phyloP scores from a whole-genome alignment of 2,329 filamentous ascomycete genomes.

The Colletotrichum higginsianum region DNA sequence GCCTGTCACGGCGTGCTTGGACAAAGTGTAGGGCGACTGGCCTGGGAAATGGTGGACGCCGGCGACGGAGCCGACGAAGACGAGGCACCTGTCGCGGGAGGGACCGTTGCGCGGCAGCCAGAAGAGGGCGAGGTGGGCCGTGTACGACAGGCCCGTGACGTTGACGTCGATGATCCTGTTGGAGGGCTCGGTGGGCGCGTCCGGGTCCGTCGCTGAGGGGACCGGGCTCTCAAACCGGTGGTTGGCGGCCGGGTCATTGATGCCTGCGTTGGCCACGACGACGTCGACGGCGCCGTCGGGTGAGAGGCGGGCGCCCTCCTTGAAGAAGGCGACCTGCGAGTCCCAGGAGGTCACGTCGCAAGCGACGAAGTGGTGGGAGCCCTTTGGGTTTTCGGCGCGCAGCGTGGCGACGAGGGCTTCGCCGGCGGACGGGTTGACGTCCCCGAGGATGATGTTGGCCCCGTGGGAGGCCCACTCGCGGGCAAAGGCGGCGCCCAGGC shows the following conservation, averaged over 20 bases:
- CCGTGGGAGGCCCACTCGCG: slow-evolving; percentile 68
- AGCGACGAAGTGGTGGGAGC: slow-evolving; percentile 63
- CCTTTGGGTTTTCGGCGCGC: slow-evolving; percentile 54
- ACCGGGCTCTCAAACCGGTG: slow-evolving; percentile 63
- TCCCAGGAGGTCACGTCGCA: slow-evolving; percentile 78
- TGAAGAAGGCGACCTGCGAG: slow-evolving; percentile 75
- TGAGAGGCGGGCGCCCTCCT: slow-evolving; percentile 67
- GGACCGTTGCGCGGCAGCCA: slow-evolving; percentile 65
- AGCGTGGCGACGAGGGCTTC: slow-evolving; percentile 69
- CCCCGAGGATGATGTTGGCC: slow-evolving; percentile 74
- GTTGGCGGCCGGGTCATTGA: slow-evolving; percentile 56
- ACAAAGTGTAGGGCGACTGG: slow-evolving; percentile 69
- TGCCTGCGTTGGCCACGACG: slow-evolving; percentile 78
- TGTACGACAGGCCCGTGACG: slow-evolving; percentile 75
- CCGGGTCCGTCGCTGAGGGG: slow-evolving; percentile 58
- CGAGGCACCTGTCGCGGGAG: slow-evolving; percentile 69
- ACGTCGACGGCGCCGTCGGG: slow-evolving; percentile 70
- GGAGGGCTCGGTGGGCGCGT: slow-evolving; percentile 59
- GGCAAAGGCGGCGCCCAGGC: slow-evolving; percentile 70
- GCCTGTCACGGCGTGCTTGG: slow-evolving; percentile 78
- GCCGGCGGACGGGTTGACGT: slow-evolving; percentile 70
- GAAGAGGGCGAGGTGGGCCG: slow-evolving; percentile 74
- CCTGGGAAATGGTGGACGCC: slow-evolving; percentile 63
- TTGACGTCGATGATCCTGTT: slow-evolving; percentile 74
- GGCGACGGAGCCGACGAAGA: slow-evolving; percentile 75